phyloP scores from a whole-genome alignment of 1,139 yeast species.

The Sugiyamaella sp. region DNA sequence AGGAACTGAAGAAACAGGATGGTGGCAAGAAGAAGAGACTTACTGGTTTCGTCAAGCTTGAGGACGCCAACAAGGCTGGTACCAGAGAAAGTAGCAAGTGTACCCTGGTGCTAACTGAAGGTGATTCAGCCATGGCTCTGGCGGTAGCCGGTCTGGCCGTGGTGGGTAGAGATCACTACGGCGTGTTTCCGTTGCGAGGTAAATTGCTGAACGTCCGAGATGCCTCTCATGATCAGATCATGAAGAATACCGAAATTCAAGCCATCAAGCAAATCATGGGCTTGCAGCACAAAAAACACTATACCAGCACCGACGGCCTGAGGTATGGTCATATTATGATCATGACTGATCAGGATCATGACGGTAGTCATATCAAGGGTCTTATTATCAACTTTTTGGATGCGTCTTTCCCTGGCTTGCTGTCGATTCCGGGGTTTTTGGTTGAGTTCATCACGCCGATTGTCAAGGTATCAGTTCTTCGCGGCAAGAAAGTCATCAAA shows the following conservation, averaged over 20 bases:
- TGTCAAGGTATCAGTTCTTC: slow-evolving; percentile 80
- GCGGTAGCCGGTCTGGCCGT: slow-evolving; percentile 96
- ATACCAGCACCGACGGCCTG: slow-evolving; percentile 70
- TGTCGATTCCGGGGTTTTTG: slow-evolving; percentile 88
- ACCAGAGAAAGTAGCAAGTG: slow-evolving; percentile 90
- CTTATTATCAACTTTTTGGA: slow-evolving; percentile 90
- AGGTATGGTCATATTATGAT: slow-evolving; percentile 98
- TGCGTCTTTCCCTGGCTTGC: slow-evolving; percentile 90
- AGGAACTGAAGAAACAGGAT: slow-evolving; percentile 86
- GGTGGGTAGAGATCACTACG: slow-evolving; percentile 93
- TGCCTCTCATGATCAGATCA: slow-evolving; percentile 90
- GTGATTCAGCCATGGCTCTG: slow-evolving; percentile 91
- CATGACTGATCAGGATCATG: slow-evolving; percentile 99
- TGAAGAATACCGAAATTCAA: slow-evolving; percentile 91
- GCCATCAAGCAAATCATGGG: slow-evolving; percentile 97
- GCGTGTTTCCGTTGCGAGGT: slow-evolving; percentile 95
- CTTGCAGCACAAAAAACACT: slow-evolving; percentile 85
- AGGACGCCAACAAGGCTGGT: slow-evolving; percentile 97
- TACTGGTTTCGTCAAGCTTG: slow-evolving; percentile 86
- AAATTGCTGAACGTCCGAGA: slow-evolving; percentile 94
- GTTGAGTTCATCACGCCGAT: slow-evolving; percentile 96
- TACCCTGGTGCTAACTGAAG: slow-evolving; percentile 93
- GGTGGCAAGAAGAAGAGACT: slow-evolving; percentile 90
- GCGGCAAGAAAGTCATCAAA: slow-evolving; percentile 58
- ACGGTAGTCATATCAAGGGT: slow-evolving; percentile 98